Conservation (phyloP, 129 eudicot species). For the Flaveria sonorensis region DNA sequence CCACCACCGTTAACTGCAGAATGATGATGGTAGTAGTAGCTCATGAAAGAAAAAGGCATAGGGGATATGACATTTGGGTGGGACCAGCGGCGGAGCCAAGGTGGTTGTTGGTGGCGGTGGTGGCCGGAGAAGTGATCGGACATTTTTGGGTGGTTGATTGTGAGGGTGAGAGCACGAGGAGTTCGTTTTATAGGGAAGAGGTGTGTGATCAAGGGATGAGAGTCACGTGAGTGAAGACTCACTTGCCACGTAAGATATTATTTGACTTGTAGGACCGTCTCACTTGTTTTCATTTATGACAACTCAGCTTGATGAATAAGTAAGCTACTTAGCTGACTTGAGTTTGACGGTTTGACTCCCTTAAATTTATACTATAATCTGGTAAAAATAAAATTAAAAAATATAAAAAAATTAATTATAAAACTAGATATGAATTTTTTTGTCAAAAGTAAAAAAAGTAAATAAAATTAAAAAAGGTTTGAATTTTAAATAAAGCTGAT, state of each 20-base stretch:
- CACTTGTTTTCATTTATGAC: conserved; percentile 1
- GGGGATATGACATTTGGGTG: neutral
- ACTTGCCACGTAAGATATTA: neutral
- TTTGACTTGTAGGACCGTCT: conserved; percentile 18
- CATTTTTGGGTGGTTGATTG: conserved; percentile 19
- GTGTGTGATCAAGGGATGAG: conserved; percentile 17
- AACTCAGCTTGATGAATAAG: conserved; percentile 3
- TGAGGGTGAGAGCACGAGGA: conserved; percentile 20
- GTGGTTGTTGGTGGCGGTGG: conserved; percentile 10
- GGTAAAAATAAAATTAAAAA: too few relatives aligned
- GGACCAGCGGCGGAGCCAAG: conserved; percentile 21
- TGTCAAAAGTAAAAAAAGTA: too few relatives aligned
- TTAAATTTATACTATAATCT: too few relatives aligned
- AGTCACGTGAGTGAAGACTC: conserved; percentile 16
- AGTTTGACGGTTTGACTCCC: neutral
- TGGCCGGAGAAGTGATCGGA: conserved; percentile 18
- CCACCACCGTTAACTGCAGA: neutral
- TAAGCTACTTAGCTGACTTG: neutral
- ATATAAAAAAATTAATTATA: too few relatives aligned
- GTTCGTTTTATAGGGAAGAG: conserved; percentile 24
- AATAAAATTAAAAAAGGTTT: too few relatives aligned
- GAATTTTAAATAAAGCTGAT: too few relatives aligned
- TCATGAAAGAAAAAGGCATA: neutral
- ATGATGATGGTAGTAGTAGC: neutral
- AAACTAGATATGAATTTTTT: neutral